Base-by-base conservation (phyloP, 1,284 basidiomycete species). In the Pascua guehoae region DNA sequence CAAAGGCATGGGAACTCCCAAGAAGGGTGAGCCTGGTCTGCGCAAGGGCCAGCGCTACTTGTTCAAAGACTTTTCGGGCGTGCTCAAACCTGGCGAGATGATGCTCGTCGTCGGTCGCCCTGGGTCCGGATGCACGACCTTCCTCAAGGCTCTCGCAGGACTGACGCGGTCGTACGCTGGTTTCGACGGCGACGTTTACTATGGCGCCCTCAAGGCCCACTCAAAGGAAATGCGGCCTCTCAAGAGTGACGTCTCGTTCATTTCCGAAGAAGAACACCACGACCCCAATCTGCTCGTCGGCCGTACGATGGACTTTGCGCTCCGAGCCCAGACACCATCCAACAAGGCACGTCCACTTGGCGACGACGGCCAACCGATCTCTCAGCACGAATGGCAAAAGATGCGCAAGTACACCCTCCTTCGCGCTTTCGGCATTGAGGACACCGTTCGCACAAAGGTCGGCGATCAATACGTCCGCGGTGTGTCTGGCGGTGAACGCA, bases 381-480 rank as follows among this genome's bases (percentile, higher is more conserved):
- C 81, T 2, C 80, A 39, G 14, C 51, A 51, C 41, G 54, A 39
- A 15, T 60, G 54, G 52, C 49, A 51, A 48, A 39, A 54, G 24
- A 48, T 51, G 49, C 48, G 49, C 14, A 54, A 48, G 50, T 16
- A 36, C 14, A 51, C 52, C 44, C 54, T 87, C 37, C 79, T 83
- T 66, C 86, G 85, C 14, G 81, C 88, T 17, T 87, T 91, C 65
- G 88, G 88, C 9, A 78, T 93, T 52, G 78, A 79, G n/a, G 87
- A 88, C 61, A 90, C 88, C 0, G 79, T 47, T 44, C 17, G 49
- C 53, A 49, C 64, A 8, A 57, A 60, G 49, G 67, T 69, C 42
- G 66, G 66, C 39, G 58, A 67, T 47, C 54, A 62, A 24, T 60
- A 57, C 38, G 52, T 64, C 15, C 48, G 61, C 16, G 63, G 61